These are phyloP conservation scores for Naganishia sp. DNA, from an alignment of 1,284 basidiomycete species.

Conservation along the genomic window DNA sequence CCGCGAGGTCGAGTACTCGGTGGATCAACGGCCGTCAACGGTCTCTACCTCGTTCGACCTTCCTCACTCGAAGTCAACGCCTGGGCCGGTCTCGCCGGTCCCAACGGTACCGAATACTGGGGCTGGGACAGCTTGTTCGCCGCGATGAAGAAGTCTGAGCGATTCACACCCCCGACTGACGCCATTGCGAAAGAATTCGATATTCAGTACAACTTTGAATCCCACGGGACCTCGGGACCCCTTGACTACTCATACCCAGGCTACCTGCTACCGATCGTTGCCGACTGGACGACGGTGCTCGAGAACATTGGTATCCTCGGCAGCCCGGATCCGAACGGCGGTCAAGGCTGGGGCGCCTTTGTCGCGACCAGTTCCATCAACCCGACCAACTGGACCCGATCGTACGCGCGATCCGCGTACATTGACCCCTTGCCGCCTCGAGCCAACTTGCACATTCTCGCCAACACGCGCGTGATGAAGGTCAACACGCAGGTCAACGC, in stretches of 20 bases:
- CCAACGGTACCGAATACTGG: conserved; percentile 57
- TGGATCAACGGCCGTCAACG: conserved; percentile 69
- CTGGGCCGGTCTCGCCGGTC: conserved; percentile 57
- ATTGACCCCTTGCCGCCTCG: conserved; percentile 65
- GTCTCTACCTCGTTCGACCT: conserved; percentile 60
- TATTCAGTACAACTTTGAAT: conserved; percentile 51
- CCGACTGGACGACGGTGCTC: conserved; percentile 60
- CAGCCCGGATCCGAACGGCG: conserved; percentile 58
- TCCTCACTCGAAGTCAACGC: conserved; percentile 61
- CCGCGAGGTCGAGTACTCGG: conserved; percentile 69
- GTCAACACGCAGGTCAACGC: conserved; percentile 58
- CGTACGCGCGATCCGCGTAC: conserved; percentile 68
- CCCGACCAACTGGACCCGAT: conserved; percentile 65
- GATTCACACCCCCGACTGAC: conserved; percentile 53
- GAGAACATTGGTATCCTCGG: conserved; percentile 56
- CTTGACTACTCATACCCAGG: conserved; percentile 41
- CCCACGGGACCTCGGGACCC: conserved; percentile 58
- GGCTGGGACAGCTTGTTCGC: conserved; percentile 61
- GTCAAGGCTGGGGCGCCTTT: conserved; percentile 60
- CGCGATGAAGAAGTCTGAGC: conserved; percentile 50
- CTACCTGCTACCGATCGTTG: conserved; percentile 58
- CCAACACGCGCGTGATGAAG: conserved; percentile 63
- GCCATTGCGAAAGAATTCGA: conserved; percentile 44
- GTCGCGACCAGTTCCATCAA: conserved; percentile 68
- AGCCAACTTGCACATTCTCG: conserved; percentile 64